Evolutionary conservation across 2,329 filamentous ascomycete species (phyloP).

Genomic region (Xylariaceae sp.): DNA sequence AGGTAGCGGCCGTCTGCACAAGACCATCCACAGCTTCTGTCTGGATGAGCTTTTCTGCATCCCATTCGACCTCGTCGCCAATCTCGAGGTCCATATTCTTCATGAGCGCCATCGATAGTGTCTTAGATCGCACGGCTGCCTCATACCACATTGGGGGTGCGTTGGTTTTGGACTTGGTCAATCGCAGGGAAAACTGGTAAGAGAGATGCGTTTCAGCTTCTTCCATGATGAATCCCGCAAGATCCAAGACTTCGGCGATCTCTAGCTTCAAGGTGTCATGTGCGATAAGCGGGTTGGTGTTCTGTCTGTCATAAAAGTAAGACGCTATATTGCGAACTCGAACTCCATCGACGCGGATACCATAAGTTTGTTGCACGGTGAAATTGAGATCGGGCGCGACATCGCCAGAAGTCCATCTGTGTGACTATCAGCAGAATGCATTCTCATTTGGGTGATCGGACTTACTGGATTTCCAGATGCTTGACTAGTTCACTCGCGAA

Average conservation of each 20-base stretch:
- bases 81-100: constrained; percentile 25
- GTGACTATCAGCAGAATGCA: constrained; percentile 1
- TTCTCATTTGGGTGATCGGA: background rate
- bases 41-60: constrained; percentile 17
- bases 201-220: constrained; percentile 3
- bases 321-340: constrained; percentile 20
- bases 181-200: constrained; percentile 8
- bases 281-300: background rate
- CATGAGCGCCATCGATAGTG: constrained; percentile 19
- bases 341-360: background rate
- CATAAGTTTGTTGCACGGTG: background rate
- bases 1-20: constrained; percentile 17
- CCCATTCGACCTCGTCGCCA: constrained; percentile 26
- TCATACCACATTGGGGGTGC: constrained; percentile 25
- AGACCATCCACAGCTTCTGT: constrained; percentile 22
- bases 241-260: constrained; percentile 28
- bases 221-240: constrained; percentile 7
- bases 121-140: constrained; percentile 21
- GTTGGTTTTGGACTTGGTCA: constrained; percentile 5
- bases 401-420: background rate
- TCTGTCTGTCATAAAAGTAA: constrained; percentile 11
- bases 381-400: background rate
- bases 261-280: constrained; percentile 18
- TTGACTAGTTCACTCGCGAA: constrained; percentile 26
- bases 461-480: constrained; percentile 26